phyloP scores from a whole-genome alignment of 2,329 filamentous ascomycete species.

The Penicillium sp. region DNA sequence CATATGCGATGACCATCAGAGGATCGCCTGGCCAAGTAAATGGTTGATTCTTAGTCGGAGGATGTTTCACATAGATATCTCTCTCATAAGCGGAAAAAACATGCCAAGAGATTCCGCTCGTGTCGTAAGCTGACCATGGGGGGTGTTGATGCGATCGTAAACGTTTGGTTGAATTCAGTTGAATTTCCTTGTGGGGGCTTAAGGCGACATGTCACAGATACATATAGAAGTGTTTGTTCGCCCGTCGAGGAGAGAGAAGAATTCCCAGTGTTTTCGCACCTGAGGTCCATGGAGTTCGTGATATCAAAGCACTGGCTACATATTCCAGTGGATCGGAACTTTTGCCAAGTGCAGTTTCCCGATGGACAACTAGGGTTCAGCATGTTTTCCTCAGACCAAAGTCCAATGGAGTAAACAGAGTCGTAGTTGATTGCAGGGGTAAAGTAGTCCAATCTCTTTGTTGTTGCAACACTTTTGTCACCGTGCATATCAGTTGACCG shows the following conservation, averaged over 20 bases:
- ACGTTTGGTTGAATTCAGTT: background rate
- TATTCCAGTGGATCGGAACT: background rate
- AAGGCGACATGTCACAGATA: background rate
- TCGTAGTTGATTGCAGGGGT: too few relatives aligned
- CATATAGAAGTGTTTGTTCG: background rate
- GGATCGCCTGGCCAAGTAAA: background rate
- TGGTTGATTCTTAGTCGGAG: too few relatives aligned
- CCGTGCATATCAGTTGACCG: background rate
- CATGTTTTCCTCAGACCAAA: slow-evolving; percentile 2
- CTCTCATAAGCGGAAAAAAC: too few relatives aligned
- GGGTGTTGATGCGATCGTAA: background rate
- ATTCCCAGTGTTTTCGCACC: background rate
- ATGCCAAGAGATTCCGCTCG: too few relatives aligned
- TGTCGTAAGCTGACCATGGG: too few relatives aligned
- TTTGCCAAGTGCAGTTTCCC: slow-evolving; percentile 3
- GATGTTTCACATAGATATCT: too few relatives aligned
- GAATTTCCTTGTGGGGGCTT: background rate
- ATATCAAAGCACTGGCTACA: slow-evolving; percentile 5
- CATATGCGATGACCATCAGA: slow-evolving; percentile 1
- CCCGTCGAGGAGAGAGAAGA: too few relatives aligned
- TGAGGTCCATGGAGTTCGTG: background rate
- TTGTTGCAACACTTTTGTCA: background rate
- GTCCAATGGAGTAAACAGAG: background rate
- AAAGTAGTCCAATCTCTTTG: too few relatives aligned
- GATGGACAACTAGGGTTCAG: slow-evolving; percentile 1